Conservation (phyloP, 2,329 filamentous ascomycete species). For the Leptographium lundbergii region DNA sequence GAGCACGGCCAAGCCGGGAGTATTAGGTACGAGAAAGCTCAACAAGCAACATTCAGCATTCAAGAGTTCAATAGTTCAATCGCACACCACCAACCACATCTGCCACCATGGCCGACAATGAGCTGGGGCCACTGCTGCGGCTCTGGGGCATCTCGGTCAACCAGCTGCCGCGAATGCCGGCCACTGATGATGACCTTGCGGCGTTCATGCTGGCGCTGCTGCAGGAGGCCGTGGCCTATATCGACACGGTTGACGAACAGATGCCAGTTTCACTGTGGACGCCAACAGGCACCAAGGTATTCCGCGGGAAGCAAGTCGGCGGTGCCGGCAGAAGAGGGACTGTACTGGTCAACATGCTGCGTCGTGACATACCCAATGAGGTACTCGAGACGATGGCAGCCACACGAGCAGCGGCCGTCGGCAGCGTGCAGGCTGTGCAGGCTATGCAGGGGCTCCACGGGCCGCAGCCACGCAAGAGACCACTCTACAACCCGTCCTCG, state of each 20-base stretch:
- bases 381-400: constrained; percentile 2
- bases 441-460: no score
- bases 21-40: neutral
- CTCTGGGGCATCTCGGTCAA: constrained; percentile 37
- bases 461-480: no score
- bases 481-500: constrained; percentile 9
- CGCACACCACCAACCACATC: neutral
- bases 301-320: constrained; percentile 14
- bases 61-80: neutral
- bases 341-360: constrained; percentile 39
- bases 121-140: constrained; percentile 36
- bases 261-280: constrained; percentile 20
- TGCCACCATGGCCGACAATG: neutral
- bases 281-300: constrained; percentile 29
- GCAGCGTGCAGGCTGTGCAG: constrained; percentile 5
- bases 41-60: neutral
- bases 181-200: constrained; percentile 29
- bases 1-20: neutral
- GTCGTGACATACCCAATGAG: constrained; percentile 31
- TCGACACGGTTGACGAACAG: constrained; percentile 27
- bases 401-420: neutral
- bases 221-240: constrained; percentile 45
- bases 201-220: constrained; percentile 41
- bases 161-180: constrained; percentile 32
- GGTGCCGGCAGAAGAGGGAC: constrained; percentile 20